Evolutionary conservation across 176 grass and related monocot species (phyloP), one percentile per base, ranked within the genome.

Genomic region (Pontederia crassipes): DNA sequence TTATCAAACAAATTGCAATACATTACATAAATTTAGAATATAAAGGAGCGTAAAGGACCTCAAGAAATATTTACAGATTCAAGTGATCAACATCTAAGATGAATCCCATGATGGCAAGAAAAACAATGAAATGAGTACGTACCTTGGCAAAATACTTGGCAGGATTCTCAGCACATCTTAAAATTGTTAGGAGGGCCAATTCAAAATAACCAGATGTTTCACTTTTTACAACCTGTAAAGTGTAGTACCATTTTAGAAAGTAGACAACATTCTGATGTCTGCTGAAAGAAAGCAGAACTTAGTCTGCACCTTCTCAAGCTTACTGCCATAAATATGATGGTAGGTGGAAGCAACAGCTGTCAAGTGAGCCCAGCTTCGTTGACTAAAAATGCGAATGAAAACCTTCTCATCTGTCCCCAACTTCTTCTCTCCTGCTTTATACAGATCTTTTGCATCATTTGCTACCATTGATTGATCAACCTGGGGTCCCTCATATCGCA

Each of bases 111-210:
- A 65, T 70, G 66, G 70, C 10, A 35, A 12, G 47, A 40, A 27
- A 59, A 12, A 73, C 32, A 29, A 71, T 80, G 48, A 13, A 58
- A 47, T 53, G 57, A 69, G 47, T 28, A 64, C 12, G 15, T 91
- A 99, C 88, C 88, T 99, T 99, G 2, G 94, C 88, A 83, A 99
- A 99, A 83, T 81, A 99, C 74, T 93, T 99, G 0, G 88, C 82
- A 58, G 84, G 88, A 82, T 69, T 99, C 72, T 99, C 84, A 27
- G 94, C 82, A 40, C 88, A 93, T 67, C 94, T 89, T 35, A 99
- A 76, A 55, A 99, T 99, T 28, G 81, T 81, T 20, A 99, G 54
- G 59, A 99, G 77, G 62, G 84, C 94, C 83, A 79, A 59, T 78
- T 81, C 94, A 81, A 93, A 99, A 77, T 78, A 67, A 79, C 94